phyloP scores from a whole-genome alignment of 116 monocot species.

The Papilionanthe hybrid region DNA sequence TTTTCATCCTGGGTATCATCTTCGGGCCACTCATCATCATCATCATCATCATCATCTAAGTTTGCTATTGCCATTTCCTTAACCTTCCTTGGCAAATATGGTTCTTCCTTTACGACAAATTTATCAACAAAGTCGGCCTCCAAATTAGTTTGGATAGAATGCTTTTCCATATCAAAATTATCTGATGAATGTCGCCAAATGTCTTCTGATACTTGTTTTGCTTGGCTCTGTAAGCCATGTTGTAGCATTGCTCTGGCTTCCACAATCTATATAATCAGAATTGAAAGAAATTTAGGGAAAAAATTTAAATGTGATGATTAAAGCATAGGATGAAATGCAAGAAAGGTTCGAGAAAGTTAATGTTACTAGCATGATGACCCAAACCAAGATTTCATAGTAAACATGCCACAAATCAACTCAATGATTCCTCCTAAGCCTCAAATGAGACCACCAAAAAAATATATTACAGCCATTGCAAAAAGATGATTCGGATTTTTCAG shows the following conservation, averaged over 20 bases:
- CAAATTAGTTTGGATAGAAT: conserved; percentile 10
- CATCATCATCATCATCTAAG: conserved; percentile 11
- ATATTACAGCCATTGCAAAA: too few species aligned
- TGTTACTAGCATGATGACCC: too few species aligned
- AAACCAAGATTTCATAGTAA: too few species aligned
- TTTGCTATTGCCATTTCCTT: conserved; percentile 10
- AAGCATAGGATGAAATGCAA: too few species aligned
- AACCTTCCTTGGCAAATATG: background rate
- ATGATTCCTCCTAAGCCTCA: too few species aligned
- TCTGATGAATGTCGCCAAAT: background rate
- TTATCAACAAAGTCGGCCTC: conserved; percentile 31
- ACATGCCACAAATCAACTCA: too few species aligned
- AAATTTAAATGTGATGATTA: too few species aligned
- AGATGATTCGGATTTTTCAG: too few species aligned
- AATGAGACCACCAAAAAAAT: too few species aligned
- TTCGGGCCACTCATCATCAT: conserved; percentile 34
- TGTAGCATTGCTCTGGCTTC: conserved; percentile 50
- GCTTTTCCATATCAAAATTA: conserved; percentile 25
- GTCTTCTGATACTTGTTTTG: conserved; percentile 18
- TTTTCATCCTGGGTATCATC: conserved; percentile 13
- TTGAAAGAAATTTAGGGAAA: too few species aligned
- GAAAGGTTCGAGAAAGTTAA: too few species aligned
- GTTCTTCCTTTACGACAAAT: conserved; percentile 34
- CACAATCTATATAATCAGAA: conserved; percentile 24
- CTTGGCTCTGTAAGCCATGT: conserved; percentile 24